A percentile compares a stretch with the other conserved stretches of the same genome.
phyloP scores from a whole-genome alignment of 768 basidiomycete genomes.

The Leccinum olivaceopallidum region DNA sequence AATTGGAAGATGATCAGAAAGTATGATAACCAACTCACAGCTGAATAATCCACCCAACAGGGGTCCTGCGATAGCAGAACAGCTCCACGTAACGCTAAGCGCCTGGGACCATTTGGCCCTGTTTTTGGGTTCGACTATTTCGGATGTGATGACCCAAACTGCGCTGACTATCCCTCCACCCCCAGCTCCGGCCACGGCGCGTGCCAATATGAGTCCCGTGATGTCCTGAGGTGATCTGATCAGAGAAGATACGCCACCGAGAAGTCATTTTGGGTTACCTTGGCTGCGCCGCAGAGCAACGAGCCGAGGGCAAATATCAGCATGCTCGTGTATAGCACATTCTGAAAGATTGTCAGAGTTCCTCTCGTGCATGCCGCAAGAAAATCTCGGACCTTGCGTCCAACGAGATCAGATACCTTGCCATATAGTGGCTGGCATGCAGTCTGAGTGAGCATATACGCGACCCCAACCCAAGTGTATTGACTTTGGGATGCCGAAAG shows the following conservation, averaged over 20 bases:
- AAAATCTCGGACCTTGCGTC: conserved; percentile 61
- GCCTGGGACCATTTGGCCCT: conserved; percentile 87
- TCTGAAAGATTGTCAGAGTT: conserved; percentile 39
- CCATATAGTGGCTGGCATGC: conserved; percentile 85
- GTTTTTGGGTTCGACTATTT: conserved; percentile 69
- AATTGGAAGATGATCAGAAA: conserved; percentile 18
- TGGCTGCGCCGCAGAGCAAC: conserved; percentile 73
- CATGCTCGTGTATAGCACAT: conserved; percentile 72
- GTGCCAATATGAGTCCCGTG: conserved; percentile 65
- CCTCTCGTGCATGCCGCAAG: conserved; percentile 4
- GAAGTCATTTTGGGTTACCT: conserved; percentile 43
- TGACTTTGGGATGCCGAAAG: conserved; percentile 66
- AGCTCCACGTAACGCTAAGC: conserved; percentile 83
- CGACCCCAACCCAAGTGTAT: conserved; percentile 85
- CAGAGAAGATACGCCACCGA: conserved; percentile 19
- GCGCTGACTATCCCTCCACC: conserved; percentile 84
- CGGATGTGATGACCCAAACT: conserved; percentile 86
- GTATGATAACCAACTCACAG: conserved; percentile 42
- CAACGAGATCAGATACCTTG: conserved; percentile 74
- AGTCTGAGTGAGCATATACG: conserved; percentile 86
- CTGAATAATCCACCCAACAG: conserved; percentile 83
- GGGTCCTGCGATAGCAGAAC: conserved; percentile 82
- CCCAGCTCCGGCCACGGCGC: conserved; percentile 73
- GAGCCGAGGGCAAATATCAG: conserved; percentile 75
- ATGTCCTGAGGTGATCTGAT: conserved; percentile 35